phyloP scores from a whole-genome alignment of 257 asterid species.

The Petunia axillaris region DNA sequence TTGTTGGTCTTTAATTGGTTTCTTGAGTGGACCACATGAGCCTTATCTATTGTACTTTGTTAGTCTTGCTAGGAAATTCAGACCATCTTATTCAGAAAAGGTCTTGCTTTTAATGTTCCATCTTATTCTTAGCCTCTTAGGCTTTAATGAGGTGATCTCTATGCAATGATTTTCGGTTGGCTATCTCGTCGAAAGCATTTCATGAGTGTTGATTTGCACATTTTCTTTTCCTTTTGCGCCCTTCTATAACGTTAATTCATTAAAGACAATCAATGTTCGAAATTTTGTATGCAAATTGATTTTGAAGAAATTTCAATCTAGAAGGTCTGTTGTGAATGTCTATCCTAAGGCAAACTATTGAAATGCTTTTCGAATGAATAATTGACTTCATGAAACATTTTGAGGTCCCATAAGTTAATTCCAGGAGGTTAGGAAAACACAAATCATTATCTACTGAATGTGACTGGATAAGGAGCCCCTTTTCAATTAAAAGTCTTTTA shows the following conservation, averaged over 20 bases:
- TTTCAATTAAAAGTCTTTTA: background rate
- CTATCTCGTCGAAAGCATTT: background rate
- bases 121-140: constrained; percentile 5
- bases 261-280: background rate
- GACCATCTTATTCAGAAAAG: background rate
- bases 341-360: background rate
- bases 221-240: background rate
- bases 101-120: background rate
- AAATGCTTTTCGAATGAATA: background rate
- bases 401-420: background rate
- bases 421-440: background rate
- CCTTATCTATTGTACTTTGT: background rate
- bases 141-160: background rate
- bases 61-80: background rate
- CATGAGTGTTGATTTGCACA: background rate
- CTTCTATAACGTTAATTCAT: background rate
- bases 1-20: background rate
- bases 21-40: background rate
- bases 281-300: background rate
- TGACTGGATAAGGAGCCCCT: background rate
- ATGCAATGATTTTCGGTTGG: constrained; percentile 3
- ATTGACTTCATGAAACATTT: background rate
- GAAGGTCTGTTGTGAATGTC: background rate
- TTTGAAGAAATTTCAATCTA: background rate
- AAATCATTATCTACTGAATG: background rate